Evolutionary conservation across 495 filamentous ascomycete genomes (phyloP).

Genomic region (Tuber umbilicatum): DNA sequence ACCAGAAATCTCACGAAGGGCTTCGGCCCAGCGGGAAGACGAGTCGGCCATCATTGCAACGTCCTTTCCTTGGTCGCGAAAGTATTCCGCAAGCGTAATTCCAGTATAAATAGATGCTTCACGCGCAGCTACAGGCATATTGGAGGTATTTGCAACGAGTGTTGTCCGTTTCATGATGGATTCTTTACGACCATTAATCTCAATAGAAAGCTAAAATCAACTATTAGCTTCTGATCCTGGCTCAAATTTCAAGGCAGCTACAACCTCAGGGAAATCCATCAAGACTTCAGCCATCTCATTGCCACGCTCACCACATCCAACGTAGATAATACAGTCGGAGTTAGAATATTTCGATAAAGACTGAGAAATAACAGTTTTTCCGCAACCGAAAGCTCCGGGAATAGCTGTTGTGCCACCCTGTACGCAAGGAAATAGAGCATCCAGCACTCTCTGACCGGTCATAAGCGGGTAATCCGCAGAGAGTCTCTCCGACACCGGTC

Average conservation of each 20-base stretch:
- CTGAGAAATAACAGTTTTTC: conserved; percentile 98
- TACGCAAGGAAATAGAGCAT: conserved; percentile 95
- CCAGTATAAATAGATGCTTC: conserved; percentile 99
- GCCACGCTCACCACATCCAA: conserved; percentile 95
- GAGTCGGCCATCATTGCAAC: conserved; percentile 99
- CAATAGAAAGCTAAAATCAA: conserved; percentile 65
- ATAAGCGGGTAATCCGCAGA: conserved; percentile 82
- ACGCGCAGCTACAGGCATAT: conserved; percentile 98
- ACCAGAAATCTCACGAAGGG: conserved; percentile 96
- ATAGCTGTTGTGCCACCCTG: conserved; percentile 97
- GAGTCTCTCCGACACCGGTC: conserved; percentile 82
- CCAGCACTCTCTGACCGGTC: conserved; percentile 91
- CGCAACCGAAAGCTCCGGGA: conserved; percentile 96
- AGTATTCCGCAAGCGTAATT: conserved; percentile 96
- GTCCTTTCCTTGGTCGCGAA: conserved; percentile 95
- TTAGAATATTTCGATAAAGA: conserved; percentile 99
- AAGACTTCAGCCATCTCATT: conserved; percentile 99
- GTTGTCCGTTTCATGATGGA: conserved; percentile 99
- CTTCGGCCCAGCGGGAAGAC: conserved; percentile 96
- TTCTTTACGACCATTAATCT: conserved; percentile 83
- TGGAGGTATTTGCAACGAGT: conserved; percentile 97
- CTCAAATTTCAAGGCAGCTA: conserved; percentile 13
- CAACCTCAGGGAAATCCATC: conserved; percentile 93
- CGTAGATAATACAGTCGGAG: conserved; percentile 97
- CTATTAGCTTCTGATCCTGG: conserved; percentile 2